Evolutionary conservation across 306 rosid genomes (phyloP).

Genomic region (Cicer chorassanicum): DNA sequence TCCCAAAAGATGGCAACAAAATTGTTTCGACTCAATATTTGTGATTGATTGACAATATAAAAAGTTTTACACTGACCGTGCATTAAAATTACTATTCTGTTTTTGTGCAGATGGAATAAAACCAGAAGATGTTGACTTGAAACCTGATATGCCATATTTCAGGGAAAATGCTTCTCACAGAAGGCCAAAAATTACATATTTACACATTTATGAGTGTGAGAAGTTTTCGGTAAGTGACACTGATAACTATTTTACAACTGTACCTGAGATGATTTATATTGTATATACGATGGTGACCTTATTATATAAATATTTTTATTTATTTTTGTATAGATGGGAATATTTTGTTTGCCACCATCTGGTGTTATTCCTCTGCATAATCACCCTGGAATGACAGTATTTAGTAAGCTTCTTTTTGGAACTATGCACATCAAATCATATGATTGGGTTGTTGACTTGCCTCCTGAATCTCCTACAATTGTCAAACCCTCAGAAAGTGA

Average conservation of each 20-base stretch:
- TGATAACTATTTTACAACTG: no score
- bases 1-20: no score
- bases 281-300: background rate
- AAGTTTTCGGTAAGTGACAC: slow-evolving; percentile 69
- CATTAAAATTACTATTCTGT: no score
- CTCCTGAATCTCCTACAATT: slow-evolving; percentile 46
- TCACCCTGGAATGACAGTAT: slow-evolving; percentile 98
- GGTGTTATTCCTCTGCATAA: slow-evolving; percentile 95
- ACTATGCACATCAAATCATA: slow-evolving; percentile 94
- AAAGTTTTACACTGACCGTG: no score
- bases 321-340: slow-evolving; percentile 73
- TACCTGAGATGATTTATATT: no score
- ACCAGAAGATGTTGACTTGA: slow-evolving; percentile 74
- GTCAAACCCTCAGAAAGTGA: slow-evolving; percentile 61
- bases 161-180: slow-evolving; percentile 33
- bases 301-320: background rate
- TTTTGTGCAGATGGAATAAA: slow-evolving; percentile 64
- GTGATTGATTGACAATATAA: no score
- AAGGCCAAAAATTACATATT: slow-evolving; percentile 67
- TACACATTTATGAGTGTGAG: slow-evolving; percentile 73
- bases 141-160: slow-evolving; percentile 70
- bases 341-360: slow-evolving; percentile 95
- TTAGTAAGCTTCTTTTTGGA: slow-evolving; percentile 90
- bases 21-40: no score
- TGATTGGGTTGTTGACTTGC: slow-evolving; percentile 77